Evolutionary conservation across 1,284 basidiomycete genomes (phyloP).

Genomic region (Serendipita sp.): DNA sequence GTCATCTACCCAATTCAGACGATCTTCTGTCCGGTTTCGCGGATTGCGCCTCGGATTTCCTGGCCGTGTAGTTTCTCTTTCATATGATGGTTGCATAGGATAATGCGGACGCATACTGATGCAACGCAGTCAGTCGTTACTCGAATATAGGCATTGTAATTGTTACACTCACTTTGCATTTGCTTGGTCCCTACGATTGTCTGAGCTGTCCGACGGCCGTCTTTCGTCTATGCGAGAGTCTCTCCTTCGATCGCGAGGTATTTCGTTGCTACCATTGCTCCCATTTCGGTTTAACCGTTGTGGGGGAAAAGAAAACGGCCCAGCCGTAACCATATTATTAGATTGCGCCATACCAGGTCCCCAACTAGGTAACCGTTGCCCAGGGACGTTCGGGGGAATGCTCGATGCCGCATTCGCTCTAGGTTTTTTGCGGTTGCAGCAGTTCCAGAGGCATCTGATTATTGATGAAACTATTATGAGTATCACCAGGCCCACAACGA

Average conservation of each 20-base stretch:
- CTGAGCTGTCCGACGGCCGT: not conserved
- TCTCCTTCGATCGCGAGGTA: not conserved
- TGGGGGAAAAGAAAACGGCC: conserved; percentile 5
- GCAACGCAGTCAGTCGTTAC: not conserved
- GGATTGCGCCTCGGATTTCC: not conserved
- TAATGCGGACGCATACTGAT: not conserved
- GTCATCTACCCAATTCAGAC: conserved; percentile 3
- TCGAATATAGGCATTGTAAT: not conserved
- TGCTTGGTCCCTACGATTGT: not conserved
- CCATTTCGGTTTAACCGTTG: conserved; percentile 6
- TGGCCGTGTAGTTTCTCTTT: not conserved
- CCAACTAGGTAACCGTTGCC: not conserved
- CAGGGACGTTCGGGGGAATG: not conserved
- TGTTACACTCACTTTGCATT: not conserved
- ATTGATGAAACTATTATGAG: conserved; percentile 33
- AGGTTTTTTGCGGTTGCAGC: not conserved
- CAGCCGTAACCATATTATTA: conserved; percentile 2
- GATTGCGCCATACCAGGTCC: not conserved
- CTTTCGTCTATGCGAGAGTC: not conserved
- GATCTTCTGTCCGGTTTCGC: not conserved
- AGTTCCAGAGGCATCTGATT: conserved; percentile 8
- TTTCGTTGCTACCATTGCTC: not conserved
- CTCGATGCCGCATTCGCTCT: not conserved
- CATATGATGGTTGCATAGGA: conserved; percentile 6
- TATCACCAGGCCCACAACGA: conserved; percentile 51